phyloP scores from a whole-genome alignment of 2,329 filamentous ascomycete genomes.

The Ascochyta fabae region DNA sequence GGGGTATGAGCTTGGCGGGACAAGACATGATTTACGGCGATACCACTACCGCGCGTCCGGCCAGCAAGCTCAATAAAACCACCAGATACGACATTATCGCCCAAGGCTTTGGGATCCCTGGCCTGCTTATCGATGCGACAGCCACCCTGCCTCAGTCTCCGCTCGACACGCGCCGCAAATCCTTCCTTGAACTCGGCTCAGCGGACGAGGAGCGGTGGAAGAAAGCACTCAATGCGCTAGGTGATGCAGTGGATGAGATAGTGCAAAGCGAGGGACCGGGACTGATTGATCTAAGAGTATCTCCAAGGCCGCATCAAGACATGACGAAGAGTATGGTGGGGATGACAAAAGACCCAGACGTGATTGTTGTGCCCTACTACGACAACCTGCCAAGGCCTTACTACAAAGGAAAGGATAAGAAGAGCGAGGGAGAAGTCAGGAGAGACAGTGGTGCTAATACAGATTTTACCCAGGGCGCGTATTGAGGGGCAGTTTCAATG shows the following conservation, averaged over 20 bases:
- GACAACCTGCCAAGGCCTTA: slow-evolving; percentile 53
- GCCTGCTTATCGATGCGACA: slow-evolving; percentile 25
- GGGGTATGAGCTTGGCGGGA: slow-evolving; percentile 55
- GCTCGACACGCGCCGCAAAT: slow-evolving; percentile 9
- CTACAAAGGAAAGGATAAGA: slow-evolving; percentile 21
- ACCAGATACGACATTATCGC: slow-evolving; percentile 53
- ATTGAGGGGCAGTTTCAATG: neutral
- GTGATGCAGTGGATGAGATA: slow-evolving; percentile 42
- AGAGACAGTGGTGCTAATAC: neutral
- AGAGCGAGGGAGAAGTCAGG: neutral
- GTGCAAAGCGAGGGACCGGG: slow-evolving; percentile 37
- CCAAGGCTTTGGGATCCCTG: slow-evolving; percentile 47
- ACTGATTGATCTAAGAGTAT: slow-evolving; percentile 53
- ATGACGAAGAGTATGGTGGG: slow-evolving; percentile 53
- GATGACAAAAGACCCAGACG: slow-evolving; percentile 50
- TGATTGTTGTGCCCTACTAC: slow-evolving; percentile 58
- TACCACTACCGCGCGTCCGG: slow-evolving; percentile 39
- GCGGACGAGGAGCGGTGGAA: slow-evolving; percentile 23
- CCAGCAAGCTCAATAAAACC: slow-evolving; percentile 38
- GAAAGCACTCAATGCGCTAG: slow-evolving; percentile 28
- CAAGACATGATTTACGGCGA: slow-evolving; percentile 54
- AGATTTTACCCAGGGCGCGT: neutral
- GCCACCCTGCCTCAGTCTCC: slow-evolving; percentile 18
- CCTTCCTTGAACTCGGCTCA: slow-evolving; percentile 14
- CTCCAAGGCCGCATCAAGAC: slow-evolving; percentile 34